Conservation (phyloP, 148 eudicot species). For the Silene conica region DNA sequence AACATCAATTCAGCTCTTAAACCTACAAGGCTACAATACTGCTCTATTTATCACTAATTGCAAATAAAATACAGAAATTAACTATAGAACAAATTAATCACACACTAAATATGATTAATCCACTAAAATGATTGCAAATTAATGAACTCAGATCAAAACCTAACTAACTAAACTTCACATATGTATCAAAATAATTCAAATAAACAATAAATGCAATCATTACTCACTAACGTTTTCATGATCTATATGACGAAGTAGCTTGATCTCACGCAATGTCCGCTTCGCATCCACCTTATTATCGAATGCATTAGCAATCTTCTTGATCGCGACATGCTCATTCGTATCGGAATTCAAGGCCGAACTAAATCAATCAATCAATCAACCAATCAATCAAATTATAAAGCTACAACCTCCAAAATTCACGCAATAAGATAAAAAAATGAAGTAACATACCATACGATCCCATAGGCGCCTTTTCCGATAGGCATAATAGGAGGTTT, state of each 20-base stretch:
- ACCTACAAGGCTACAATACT: background rate
- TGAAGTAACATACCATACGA: slow-evolving; percentile 61
- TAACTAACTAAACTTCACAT: background rate
- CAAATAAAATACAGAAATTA: background rate
- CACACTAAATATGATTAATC: background rate
- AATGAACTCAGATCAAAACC: background rate
- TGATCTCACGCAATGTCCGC: slow-evolving; percentile 92
- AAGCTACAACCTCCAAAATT: background rate
- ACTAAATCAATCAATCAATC: slow-evolving; percentile 31
- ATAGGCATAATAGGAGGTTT: slow-evolving; percentile 95
- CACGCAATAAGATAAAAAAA: background rate
- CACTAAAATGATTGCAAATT: background rate
- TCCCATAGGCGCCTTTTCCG: slow-evolving; percentile 97
- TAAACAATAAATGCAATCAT: background rate
- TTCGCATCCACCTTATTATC: slow-evolving; percentile 92
- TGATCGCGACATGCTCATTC: slow-evolving; percentile 78
- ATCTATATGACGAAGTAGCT: slow-evolving; percentile 91
- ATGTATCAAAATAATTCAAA: background rate
- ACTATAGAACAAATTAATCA: background rate
- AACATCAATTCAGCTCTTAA: background rate
- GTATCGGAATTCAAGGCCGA: slow-evolving; percentile 89
- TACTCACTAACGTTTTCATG: slow-evolving; percentile 90
- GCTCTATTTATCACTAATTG: background rate
- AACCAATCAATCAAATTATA: background rate
- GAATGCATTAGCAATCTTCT: slow-evolving; percentile 95